Percentiles rank a stretch among this genome's conserved stretches.
Evolutionary conservation across 108 stramenopile species (phyloP).

Genomic region (Conticribra guillardii): DNA sequence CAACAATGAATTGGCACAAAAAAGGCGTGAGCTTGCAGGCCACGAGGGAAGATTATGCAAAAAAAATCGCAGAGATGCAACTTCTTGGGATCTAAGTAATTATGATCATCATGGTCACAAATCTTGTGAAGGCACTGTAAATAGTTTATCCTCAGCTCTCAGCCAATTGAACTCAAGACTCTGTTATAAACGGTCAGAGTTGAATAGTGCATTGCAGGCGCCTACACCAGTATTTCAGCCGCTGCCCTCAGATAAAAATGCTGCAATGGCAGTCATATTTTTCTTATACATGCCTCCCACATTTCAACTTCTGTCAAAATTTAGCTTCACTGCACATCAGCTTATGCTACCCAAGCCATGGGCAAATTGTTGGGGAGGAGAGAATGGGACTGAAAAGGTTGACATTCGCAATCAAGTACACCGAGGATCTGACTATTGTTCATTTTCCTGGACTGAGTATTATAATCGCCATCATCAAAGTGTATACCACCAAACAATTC

Average conservation of each 20-base stretch:
- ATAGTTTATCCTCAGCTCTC: background rate
- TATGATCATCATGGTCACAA: constrained; percentile 2
- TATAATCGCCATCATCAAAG: constrained; percentile 35
- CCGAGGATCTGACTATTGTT: background rate
- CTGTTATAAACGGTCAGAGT: background rate
- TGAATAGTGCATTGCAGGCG: constrained; percentile 17
- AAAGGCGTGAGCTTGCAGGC: constrained; percentile 11
- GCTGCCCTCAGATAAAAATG: constrained; percentile 21
- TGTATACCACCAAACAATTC: constrained; percentile 4
- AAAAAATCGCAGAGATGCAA: background rate
- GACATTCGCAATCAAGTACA: constrained; percentile 12
- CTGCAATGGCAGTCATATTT: constrained; percentile 45
- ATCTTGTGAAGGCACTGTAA: background rate
- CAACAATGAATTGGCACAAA: constrained; percentile 13
- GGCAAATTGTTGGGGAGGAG: constrained; percentile 12
- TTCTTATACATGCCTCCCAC: constrained; percentile 46
- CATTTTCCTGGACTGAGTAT: constrained; percentile 24
- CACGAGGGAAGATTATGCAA: constrained; percentile 19
- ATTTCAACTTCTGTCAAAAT: constrained; percentile 37
- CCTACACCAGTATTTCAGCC: constrained; percentile 46
- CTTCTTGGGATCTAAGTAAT: background rate
- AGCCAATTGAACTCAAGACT: constrained; percentile 8
- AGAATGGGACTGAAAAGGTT: constrained; percentile 7
- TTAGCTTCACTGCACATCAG: constrained; percentile 53
- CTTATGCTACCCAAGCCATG: constrained; percentile 31